Evolutionary conservation across 495 filamentous ascomycete species (phyloP).

Genomic region (Glonium stellatum): DNA sequence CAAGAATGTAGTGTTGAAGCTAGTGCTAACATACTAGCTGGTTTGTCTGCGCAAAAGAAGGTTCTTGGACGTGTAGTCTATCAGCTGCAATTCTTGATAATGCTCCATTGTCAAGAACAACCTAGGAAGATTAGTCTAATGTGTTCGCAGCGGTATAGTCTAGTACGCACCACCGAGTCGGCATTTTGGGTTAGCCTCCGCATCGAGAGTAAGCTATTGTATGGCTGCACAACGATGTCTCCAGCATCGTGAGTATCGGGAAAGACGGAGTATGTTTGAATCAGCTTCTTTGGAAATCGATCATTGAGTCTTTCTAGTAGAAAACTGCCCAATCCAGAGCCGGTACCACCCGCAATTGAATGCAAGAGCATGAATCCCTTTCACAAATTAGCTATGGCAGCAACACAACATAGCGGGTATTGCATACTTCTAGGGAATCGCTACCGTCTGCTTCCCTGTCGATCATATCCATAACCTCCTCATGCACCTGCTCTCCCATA

Average conservation of each 20-base stretch:
- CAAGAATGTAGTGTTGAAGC: constrained; percentile 30
- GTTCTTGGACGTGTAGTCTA: constrained; percentile 84
- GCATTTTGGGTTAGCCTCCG: constrained; percentile 87
- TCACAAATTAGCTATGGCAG: neutral
- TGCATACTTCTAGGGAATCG: constrained; percentile 79
- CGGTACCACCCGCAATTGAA: constrained; percentile 94
- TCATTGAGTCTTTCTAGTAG: constrained; percentile 96
- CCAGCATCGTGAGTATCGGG: constrained; percentile 75
- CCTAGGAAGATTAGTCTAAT: constrained; percentile 34
- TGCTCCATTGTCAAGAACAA: constrained; percentile 95
- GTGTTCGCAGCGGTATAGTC: neutral
- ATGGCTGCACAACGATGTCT: constrained; percentile 95
- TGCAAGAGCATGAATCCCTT: constrained; percentile 97
- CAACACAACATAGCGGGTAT: neutral
- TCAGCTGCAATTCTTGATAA: constrained; percentile 91
- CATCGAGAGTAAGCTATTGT: constrained; percentile 93
- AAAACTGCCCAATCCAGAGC: constrained; percentile 88
- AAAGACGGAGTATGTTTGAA: constrained; percentile 98
- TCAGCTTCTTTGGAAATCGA: constrained; percentile 95
- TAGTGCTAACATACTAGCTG: constrained; percentile 52
- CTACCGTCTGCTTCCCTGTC: constrained; percentile 97
- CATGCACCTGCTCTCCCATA: constrained; percentile 83
- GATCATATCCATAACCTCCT: constrained; percentile 99
- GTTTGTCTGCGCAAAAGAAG: constrained; percentile 95
- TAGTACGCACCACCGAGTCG: constrained; percentile 67